Base-by-base conservation (phyloP, 2,329 filamentous ascomycete species). In the Hysterium pulicare region DNA sequence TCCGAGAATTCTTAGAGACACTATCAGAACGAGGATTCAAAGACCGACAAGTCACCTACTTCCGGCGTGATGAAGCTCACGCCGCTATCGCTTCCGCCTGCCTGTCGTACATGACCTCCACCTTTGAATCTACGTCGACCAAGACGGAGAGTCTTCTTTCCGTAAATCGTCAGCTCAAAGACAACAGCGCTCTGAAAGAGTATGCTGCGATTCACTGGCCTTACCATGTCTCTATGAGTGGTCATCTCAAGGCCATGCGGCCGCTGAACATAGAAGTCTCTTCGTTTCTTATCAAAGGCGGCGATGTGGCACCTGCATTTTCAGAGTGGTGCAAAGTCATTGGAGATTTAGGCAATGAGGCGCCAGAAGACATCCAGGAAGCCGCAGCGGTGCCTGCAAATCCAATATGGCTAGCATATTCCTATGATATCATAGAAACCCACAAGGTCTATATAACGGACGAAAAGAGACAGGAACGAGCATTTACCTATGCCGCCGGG, bases 1-100 rank as follows among this genome's bases (percentile, higher is more conserved):
- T 38, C n/a, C 35, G 35, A 26, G 35, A 38, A 21, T 38, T 24
- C 17, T 19, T 30, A 17, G 15, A 28, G 22, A 37, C n/a, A n/a
- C n/a, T n/a, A n/a, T n/a, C n/a, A n/a, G n/a, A n/a, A n/a, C n/a
- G n/a, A n/a, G n/a, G n/a, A n/a, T 36, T 20, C 8, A 36, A 36
- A 22, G 15, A 9, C 8, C 33, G 33, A 8, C 11, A 36, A 9
- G 17, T 36, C 33, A 21, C 9, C 11, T 17, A 22, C 19, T 36
- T 36, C 19, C 19, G 8, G 5, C 19, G 11, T 8, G 33, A 36
- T 5, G 10, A 36, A 36, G 17, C 15, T 10, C 19, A 36, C 15
- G 33, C 33, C 11, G 33, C 33, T 15, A 8, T 36, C 15, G 33
- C 33, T 13, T 20, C 33, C 8, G 33, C 33, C 5, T 36, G 11